phyloP scores from a whole-genome alignment of 768 basidiomycete species.

The Podaxis sp. region DNA sequence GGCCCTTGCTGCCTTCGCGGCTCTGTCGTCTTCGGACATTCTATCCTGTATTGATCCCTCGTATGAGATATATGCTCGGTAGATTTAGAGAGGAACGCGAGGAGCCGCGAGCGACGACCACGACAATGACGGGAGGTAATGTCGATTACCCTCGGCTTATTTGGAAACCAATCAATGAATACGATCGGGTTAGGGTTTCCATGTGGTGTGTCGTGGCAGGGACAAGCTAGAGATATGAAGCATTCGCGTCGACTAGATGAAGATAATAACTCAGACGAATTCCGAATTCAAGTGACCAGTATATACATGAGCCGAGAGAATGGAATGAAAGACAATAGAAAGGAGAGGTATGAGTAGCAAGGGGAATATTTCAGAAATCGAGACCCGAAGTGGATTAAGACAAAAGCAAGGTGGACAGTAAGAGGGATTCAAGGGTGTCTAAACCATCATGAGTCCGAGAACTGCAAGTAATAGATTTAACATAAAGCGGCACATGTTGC shows the following conservation, averaged over 20 bases:
- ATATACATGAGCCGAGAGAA: conserved; percentile 7
- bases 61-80: background rate
- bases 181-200: conserved; percentile 12
- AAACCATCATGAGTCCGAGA: conserved; percentile 31
- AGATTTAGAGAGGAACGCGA: background rate
- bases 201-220: background rate
- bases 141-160: background rate
- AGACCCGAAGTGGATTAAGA: conserved; percentile 33
- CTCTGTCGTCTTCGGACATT: conserved; percentile 75
- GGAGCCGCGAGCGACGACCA: background rate
- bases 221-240: background rate
- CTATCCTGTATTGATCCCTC: conserved; percentile 23
- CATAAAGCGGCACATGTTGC: conserved; percentile 42
- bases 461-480: conserved; percentile 51
- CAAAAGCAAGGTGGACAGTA: conserved; percentile 8
- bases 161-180: background rate
- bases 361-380: conserved; percentile 10
- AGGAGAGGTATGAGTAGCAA: conserved; percentile 13
- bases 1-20: conserved; percentile 79
- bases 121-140: background rate
- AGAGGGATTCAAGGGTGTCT: conserved; percentile 7
- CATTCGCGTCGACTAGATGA: background rate
- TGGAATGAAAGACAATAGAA: conserved; percentile 8
- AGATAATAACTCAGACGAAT: conserved; percentile 2
- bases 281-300: conserved; percentile 10